phyloP scores from a whole-genome alignment of 192 early-diverging fungal species.

The Gonapodya sp. region DNA sequence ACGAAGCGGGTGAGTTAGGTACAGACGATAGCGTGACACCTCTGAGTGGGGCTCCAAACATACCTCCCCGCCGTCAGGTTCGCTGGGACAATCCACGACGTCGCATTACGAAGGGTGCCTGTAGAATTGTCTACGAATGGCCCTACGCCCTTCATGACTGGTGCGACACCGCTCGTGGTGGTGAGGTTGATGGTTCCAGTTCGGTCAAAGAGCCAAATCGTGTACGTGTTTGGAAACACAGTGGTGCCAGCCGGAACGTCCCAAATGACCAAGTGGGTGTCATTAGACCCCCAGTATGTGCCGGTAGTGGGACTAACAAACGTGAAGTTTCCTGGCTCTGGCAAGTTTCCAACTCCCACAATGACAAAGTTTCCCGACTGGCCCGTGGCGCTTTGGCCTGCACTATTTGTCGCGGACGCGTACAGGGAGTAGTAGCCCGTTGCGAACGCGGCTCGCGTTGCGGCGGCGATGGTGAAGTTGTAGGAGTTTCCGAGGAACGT shows the following conservation, averaged over 20 bases:
- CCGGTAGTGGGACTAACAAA: neutral
- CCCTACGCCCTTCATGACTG: neutral
- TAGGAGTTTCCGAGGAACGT: neutral
- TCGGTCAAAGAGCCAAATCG: neutral
- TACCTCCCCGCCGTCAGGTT: neutral
- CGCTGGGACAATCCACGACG: neutral
- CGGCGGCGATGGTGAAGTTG: conserved; percentile 1
- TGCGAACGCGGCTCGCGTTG: neutral
- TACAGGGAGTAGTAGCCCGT: neutral
- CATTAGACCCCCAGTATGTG: neutral
- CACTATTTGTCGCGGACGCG: neutral
- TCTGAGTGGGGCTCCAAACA: neutral
- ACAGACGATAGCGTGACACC: neutral
- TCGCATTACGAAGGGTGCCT: neutral
- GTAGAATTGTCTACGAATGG: neutral
- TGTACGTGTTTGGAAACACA: neutral
- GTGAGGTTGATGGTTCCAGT: neutral
- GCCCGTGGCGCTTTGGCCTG: neutral
- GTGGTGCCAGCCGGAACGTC: neutral
- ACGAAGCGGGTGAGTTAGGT: neutral
- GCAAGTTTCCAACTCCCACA: neutral
- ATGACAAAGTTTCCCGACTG: neutral
- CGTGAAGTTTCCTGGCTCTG: neutral
- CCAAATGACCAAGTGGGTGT: neutral
- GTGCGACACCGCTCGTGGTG: neutral